These are phyloP conservation scores for Backusella parvicylindrica DNA, from an alignment of 192 early-diverging fungal species.

Conservation along the genomic window DNA sequence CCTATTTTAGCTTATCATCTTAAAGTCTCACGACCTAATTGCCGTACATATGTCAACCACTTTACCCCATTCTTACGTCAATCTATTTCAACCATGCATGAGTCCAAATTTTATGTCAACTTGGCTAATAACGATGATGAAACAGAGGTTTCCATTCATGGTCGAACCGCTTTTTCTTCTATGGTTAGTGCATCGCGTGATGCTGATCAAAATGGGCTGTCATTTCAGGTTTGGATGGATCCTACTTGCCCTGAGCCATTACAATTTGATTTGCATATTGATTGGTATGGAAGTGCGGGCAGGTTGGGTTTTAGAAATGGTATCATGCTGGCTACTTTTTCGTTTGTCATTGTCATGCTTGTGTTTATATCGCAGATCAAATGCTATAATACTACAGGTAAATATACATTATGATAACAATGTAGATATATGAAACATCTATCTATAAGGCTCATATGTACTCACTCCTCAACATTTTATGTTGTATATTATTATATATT, in stretches of 20 bases:
- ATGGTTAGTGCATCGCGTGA: conserved; percentile 6
- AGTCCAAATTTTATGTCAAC: conserved; percentile 53
- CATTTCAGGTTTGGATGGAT: conserved; percentile 52
- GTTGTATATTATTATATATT: background rate
- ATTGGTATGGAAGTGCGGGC: conserved; percentile 70
- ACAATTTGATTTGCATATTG: conserved; percentile 47
- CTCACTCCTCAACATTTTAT: background rate
- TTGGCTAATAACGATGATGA: conserved; percentile 18
- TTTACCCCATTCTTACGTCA: conserved; percentile 52
- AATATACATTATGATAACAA: background rate
- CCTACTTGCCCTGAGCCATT: conserved; percentile 43
- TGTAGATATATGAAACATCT: background rate
- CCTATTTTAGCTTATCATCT: conserved; percentile 50
- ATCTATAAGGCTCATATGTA: background rate
- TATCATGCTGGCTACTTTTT: conserved; percentile 63
- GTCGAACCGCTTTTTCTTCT: conserved; percentile 41
- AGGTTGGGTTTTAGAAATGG: conserved; percentile 68
- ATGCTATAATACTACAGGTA: conserved; percentile 32
- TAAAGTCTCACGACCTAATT: conserved; percentile 34
- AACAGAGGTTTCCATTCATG: conserved; percentile 50
- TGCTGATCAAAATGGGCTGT: conserved; percentile 34
- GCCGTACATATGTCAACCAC: conserved; percentile 7
- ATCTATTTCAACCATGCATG: conserved; percentile 51
- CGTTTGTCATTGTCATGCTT: conserved; percentile 61
- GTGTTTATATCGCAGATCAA: conserved; percentile 45